phyloP scores from a whole-genome alignment of 257 asterid genomes.

The Paulownia fortunei region DNA sequence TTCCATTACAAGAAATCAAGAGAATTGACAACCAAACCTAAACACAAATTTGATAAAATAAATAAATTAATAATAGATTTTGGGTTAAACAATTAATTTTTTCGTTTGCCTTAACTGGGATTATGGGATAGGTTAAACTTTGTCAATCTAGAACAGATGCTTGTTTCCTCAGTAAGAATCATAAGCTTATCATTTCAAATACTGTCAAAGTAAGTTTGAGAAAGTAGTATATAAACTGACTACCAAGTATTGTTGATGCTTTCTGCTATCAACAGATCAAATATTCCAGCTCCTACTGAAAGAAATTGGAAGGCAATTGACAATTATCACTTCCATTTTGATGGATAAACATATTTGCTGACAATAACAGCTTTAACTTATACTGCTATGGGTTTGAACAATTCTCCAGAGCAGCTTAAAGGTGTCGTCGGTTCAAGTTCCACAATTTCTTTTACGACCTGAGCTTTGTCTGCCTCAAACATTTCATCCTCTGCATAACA shows the following conservation, averaged over 20 bases:
- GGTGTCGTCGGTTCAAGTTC: conserved; percentile 57
- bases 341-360: conserved; percentile 3
- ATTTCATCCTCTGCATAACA: conserved; percentile 72
- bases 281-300: no score
- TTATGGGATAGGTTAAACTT: background rate
- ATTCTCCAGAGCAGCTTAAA: conserved; percentile 53
- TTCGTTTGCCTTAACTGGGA: no score
- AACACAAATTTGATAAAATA: no score
- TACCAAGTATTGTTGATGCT: background rate
- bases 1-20: no score
- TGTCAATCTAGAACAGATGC: background rate
- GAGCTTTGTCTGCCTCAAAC: conserved; percentile 85
- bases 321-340: background rate
- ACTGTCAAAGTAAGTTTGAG: conserved; percentile 12
- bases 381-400: conserved; percentile 41
- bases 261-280: conserved; percentile 19
- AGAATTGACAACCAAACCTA: no score
- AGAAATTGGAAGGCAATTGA: conserved; percentile 11
- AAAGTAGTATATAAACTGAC: conserved; percentile 26
- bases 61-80: no score
- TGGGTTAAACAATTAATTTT: no score
- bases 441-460: conserved; percentile 64
- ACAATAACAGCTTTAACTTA: conserved; percentile 12
- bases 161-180: background rate
- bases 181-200: background rate